Evolutionary conservation across 2,329 filamentous ascomycete species (phyloP), one percentile per base, ranked within the genome.

Genomic region (Pseudocercospora pini-densiflorae): DNA sequence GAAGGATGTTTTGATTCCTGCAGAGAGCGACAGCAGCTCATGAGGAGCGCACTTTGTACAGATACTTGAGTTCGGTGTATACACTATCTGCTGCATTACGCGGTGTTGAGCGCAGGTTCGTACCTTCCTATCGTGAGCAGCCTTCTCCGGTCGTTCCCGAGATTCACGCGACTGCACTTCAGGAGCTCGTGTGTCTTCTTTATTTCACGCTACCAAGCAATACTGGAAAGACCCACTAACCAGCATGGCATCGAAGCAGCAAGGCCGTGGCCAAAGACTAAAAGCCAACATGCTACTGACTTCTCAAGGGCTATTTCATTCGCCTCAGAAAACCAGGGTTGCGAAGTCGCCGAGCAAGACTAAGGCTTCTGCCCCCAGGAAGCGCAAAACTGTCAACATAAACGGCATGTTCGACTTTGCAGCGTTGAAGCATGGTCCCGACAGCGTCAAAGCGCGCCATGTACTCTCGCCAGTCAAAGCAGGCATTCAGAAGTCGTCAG

Each of bases 1-100:
- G 81, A 97, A 97, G 85, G 88, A 89, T 68, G 92, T 98, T n/a
- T 81, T 99, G 63, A 88, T 90, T 16, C 81, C 85, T 1, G 85
- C 89, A 67, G 88, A 89, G 63, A 72, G 71, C 27, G 71, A 71
- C 21, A 64, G 63, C 31, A 69, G 68, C 53, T 65, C 65, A 27
- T 66, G 62, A 63, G 43, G 57, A 53, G 23, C 59, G 51, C 36
- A 59, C 23, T 43, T 40, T 59, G 63, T 70, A 66, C 62, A 70
- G 24, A 63, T 54, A 45, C 24, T 24, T 59, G 43, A 24, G 21
- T 23, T 31, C n/a, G 31, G 21, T n/a, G 54, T 57, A 16, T 60
- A 24, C 60, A 63, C 57, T 58, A 47, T 40, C 31, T 54, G 53
- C 47, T 23, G 24, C 24, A 51, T 27, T 51, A 27, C 45, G 9